These are phyloP conservation scores for Fusarium foetens DNA, from an alignment of 2,329 filamentous ascomycete genomes.

Conservation along the genomic window DNA sequence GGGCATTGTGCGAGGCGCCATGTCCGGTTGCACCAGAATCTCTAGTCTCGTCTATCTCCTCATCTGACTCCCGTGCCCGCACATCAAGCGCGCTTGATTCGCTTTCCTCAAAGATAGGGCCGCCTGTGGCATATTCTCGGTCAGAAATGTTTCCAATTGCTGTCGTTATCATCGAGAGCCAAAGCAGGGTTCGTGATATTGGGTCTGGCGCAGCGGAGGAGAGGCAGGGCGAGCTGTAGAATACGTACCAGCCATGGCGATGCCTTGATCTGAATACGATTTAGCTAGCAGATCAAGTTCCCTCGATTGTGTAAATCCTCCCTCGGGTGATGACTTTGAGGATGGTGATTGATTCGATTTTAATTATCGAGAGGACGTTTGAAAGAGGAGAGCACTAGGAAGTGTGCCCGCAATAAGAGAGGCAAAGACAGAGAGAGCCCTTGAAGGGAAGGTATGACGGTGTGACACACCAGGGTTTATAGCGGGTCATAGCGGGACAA, in stretches of 20 bases:
- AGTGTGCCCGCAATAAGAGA: constrained; percentile 29
- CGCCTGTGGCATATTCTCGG: constrained; percentile 22
- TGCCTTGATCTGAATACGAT: constrained; percentile 1
- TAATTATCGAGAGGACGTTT: neutral
- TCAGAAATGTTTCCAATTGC: constrained; percentile 15
- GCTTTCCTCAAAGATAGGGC: constrained; percentile 33
- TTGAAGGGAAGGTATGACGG: constrained; percentile 24
- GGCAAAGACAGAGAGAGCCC: constrained; percentile 14
- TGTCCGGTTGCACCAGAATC: constrained; percentile 40
- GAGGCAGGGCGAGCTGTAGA: constrained; percentile 19
- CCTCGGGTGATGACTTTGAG: neutral
- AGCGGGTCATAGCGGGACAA: constrained; percentile 20
- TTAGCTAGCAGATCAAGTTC: neutral
- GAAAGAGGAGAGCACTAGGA: constrained; percentile 9
- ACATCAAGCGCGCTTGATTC: constrained; percentile 40
- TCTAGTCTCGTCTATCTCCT: constrained; percentile 44
- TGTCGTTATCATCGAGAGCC: neutral
- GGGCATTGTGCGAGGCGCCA: constrained; percentile 36
- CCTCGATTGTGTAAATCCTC: neutral
- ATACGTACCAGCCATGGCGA: constrained; percentile 41
- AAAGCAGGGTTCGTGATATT: constrained; percentile 1
- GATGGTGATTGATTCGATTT: neutral
- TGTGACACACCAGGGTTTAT: constrained; percentile 34
- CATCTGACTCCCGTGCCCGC: constrained; percentile 47
- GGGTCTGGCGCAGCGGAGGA: constrained; percentile 17